Evolutionary conservation across 306 rosid species (phyloP).

Genomic region (Quercus suber): DNA sequence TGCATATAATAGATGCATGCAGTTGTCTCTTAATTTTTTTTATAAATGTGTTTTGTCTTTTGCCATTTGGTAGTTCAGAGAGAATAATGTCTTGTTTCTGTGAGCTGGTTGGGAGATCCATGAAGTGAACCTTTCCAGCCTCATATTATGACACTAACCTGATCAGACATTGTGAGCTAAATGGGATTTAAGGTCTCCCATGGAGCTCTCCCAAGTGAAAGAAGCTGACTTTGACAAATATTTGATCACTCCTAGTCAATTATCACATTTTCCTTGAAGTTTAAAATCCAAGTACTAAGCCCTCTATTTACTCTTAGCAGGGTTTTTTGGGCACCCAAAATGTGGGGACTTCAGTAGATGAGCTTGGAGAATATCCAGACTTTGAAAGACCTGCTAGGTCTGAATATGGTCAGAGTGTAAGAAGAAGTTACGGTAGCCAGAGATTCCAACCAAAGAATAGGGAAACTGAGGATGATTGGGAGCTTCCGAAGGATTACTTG

Average conservation of each 20-base stretch:
- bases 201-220: too few species aligned
- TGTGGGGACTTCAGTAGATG: conserved; percentile 52
- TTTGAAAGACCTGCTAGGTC: conserved; percentile 45
- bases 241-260: background rate
- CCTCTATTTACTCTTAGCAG: conserved; percentile 33
- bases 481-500: conserved; percentile 84
- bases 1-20: background rate
- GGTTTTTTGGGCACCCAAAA: conserved; percentile 78
- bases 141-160: background rate
- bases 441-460: conserved; percentile 41
- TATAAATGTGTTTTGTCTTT: background rate
- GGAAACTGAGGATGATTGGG: conserved; percentile 70
- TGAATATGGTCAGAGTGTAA: conserved; percentile 31
- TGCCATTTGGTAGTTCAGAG: background rate
- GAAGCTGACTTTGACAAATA: background rate
- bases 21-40: background rate
- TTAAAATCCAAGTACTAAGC: background rate
- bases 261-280: too few species aligned
- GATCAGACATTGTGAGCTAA: too few species aligned
- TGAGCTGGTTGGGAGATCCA: background rate
- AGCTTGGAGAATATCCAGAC: conserved; percentile 50
- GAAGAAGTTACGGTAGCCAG: conserved; percentile 41
- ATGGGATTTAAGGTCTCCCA: too few species aligned
- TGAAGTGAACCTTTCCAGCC: background rate
- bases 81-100: background rate